Evolutionary conservation across 164 flowering plant species (phyloP), one percentile per base, ranked within the genome.

Genomic region (Taxillus chinensis): DNA sequence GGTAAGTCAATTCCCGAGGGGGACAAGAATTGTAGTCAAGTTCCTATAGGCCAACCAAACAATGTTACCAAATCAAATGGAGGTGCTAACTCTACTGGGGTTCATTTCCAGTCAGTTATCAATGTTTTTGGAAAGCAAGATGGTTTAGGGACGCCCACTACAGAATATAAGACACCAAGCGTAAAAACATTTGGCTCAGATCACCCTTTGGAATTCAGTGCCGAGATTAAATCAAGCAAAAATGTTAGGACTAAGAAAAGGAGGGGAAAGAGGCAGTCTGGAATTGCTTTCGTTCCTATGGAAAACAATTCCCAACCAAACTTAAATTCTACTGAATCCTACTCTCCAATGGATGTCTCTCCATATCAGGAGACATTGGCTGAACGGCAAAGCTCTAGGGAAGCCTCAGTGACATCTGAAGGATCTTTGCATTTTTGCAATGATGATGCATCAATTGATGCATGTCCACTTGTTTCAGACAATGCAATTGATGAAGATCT

Each of bases 311-410:
- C 71, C 40, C 74, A 67, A 49, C 81, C 72, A 52, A 75, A 65
- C 59, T 43, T 69, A 4, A 84, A 81, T 61, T 78, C 82, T 52
- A 73, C 82, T 57, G 83, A 71, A 17, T 70, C 81, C 55, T 83
- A 79, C 79, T 85, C 96, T 5, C 98, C 98, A 12, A 90, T 93
- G 96, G 97, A 90, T 53, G 67, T 84, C 57, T 85, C 98, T 62
- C 97, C 97, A 37, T 86, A 80, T 75, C 79, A 70, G 64, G 95
- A 86, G 77, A 74, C 70, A 56, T 27, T 64, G 61, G 77, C 78
- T 45, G 74, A 67, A 55, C 68, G 67, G 61, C 72, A 45, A 45
- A 40, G 50, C 65, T 76, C 86, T 4, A 67, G 80, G 68, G 87
- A 78, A 75, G 69, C 76, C 71, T 83, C 89, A 17, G 67, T 72